Evolutionary conservation across 306 rosid genomes (phyloP).

Genomic region (Medicago arabica): DNA sequence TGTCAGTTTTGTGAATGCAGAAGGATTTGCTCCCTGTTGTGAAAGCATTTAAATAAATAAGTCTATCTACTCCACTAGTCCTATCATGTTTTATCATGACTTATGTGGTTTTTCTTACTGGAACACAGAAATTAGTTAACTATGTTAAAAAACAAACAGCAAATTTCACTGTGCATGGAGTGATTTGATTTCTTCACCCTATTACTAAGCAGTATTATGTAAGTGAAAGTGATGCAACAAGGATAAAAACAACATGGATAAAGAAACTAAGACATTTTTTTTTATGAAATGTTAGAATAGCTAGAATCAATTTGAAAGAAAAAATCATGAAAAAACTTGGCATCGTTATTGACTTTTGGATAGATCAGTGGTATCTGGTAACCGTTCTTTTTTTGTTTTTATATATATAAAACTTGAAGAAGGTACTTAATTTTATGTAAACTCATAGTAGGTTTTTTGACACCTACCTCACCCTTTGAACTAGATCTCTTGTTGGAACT

Average conservation of each 20-base stretch:
- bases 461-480: conserved; percentile 73
- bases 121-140: conserved; percentile 18
- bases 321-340: neutral
- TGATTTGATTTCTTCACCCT: conserved; percentile 26
- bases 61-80: conserved; percentile 40
- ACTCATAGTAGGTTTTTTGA: conserved; percentile 33
- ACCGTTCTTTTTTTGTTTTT: neutral
- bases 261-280: conserved; percentile 7
- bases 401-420: conserved; percentile 8
- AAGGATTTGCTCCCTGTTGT: conserved; percentile 67
- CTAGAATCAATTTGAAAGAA: neutral
- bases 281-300: neutral
- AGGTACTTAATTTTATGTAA: conserved; percentile 5
- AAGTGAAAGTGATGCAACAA: conserved; percentile 4
- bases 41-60: conserved; percentile 48
- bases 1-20: conserved; percentile 80
- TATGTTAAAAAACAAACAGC: too few species aligned
- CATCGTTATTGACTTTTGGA: neutral
- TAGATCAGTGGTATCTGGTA: conserved; percentile 3
- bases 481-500: conserved; percentile 58
- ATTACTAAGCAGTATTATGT: neutral
- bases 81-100: conserved; percentile 29
- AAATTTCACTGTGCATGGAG: conserved; percentile 10
- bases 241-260: neutral
- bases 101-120: conserved; percentile 6